These are phyloP conservation scores for Fusarium bulbicola DNA, from an alignment of 2,329 filamentous ascomycete genomes.

Conservation along the genomic window DNA sequence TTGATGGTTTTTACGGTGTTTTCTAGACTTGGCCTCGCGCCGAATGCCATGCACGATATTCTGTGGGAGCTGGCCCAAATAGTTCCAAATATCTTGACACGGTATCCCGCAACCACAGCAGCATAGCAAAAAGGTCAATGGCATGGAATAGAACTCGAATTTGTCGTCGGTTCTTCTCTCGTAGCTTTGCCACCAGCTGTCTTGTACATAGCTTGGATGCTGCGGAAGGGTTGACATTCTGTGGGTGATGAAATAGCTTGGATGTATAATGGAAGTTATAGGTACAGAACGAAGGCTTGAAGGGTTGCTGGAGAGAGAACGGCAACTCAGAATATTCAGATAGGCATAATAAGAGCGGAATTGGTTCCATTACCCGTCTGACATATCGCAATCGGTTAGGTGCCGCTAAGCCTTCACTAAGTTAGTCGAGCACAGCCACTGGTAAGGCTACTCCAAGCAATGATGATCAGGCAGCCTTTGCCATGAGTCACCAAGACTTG, in stretches of 20 bases:
- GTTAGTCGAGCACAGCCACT: neutral
- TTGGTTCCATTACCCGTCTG: too few species aligned
- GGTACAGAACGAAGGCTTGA: neutral
- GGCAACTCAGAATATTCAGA: too few species aligned
- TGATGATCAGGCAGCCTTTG: neutral
- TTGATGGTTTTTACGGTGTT: neutral
- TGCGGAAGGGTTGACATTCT: rapidly evolving
- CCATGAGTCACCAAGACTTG: neutral
- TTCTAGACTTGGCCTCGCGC: neutral
- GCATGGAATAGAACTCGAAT: neutral
- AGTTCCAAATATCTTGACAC: neutral
- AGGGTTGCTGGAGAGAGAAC: neutral
- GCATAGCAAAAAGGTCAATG: neutral
- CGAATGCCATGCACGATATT: neutral
- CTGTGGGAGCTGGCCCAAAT: neutral
- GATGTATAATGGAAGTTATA: rapidly evolving
- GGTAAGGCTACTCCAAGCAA: neutral
- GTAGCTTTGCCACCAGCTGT: neutral
- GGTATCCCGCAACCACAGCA: neutral
- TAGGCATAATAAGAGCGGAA: too few species aligned
- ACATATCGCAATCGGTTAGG: too few species aligned
- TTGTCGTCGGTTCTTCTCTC: neutral
- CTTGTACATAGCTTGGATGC: neutral
- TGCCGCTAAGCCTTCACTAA: too few species aligned
- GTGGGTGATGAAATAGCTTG: rapidly evolving